A percentile compares a stretch with the other conserved stretches of the same genome.
phyloP scores from a whole-genome alignment of 1,284 basidiomycete species.

The Chiua sp. region DNA sequence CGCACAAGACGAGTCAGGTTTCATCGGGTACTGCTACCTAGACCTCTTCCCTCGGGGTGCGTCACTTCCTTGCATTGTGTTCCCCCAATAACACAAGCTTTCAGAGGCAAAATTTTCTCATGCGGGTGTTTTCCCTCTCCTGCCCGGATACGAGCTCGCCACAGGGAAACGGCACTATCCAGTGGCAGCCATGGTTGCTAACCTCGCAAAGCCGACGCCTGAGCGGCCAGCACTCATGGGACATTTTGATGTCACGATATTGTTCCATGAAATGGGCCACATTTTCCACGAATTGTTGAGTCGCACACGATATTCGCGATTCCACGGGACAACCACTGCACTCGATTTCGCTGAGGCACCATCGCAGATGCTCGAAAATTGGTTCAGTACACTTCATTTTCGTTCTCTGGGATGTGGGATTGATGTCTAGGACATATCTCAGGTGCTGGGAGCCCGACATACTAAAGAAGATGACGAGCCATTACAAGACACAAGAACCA shows the following conservation, averaged over 20 bases:
- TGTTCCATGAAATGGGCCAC: conserved; percentile 88
- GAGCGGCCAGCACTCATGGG: conserved; percentile 83
- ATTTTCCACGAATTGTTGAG: conserved; percentile 85
- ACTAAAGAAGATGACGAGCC: conserved; percentile 69
- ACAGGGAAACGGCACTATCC: conserved; percentile 74
- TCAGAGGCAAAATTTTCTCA: conserved; percentile 82
- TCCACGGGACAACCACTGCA: conserved; percentile 82
- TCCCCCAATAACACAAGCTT: conserved; percentile 1
- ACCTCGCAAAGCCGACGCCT: conserved; percentile 82
- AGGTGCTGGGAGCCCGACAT: conserved; percentile 84
- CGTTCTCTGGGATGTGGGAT: not conserved
- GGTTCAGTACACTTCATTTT: conserved; percentile 46
- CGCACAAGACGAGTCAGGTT: conserved; percentile 69
- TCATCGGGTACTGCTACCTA: conserved; percentile 83
- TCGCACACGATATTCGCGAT: conserved; percentile 72
- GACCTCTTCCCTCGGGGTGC: conserved; percentile 85
- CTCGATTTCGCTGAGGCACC: conserved; percentile 89
- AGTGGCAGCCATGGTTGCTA: conserved; percentile 83
- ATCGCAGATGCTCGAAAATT: conserved; percentile 91
- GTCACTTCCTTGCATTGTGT: conserved; percentile 10
- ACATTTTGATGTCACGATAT: conserved; percentile 81
- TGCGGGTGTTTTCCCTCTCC: conserved; percentile 83
- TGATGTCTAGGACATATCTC: not conserved
- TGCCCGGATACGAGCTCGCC: conserved; percentile 59
- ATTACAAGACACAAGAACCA: conserved; percentile 75